Base-by-base conservation (phyloP, 164 flowering plant species). In the Macadamia integrifolia region DNA sequence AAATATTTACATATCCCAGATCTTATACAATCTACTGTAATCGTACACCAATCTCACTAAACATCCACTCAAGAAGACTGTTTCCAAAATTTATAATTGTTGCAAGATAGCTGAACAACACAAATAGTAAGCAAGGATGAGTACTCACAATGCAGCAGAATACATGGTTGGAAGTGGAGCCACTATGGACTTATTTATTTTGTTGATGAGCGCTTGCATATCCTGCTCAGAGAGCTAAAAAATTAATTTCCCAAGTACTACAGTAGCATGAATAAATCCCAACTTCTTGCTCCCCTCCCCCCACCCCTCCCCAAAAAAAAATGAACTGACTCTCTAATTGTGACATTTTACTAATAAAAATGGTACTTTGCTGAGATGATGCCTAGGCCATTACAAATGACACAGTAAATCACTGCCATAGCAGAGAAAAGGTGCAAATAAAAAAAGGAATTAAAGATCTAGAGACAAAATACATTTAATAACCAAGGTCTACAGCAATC, bases 171-270 rank as follows among this genome's bases (percentile, higher is more conserved):
- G 99, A 75, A 95, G 90, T 5, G 98, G 97, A 70, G 98, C 83
- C 58, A 95, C 91, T 55, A 95, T 88, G 17, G 97, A 95, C 83
- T 83, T 95, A 68, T 90, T 89, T 67, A 95, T 95, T 76, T 91
- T 95, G 81, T 91, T 86, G 66, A 95, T 95, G 65, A 95, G 81
- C 18, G 92, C 92, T 81, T 88, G 99, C 88, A 95, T 95, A 74
- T 95, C 99, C 99, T 95, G 94, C 62, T 66, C 72, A 81, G 40
- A 76, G 64, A 71, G 64, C 30, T 75, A 17, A 70, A 61, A 49
- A 61, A 49, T 49, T 60, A 40, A 35, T 48, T 28, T 5, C 48
- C 40, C 40, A 35, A 35, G 40, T 35, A 40, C 9, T 9, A 9
- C 50, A 48, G 53, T 48, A 32, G 10, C 42, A n/a, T 35, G 40